Evolutionary conservation across 805 yeast species (phyloP), one percentile per base, ranked within the genome.

Genomic region (Sugiyamaella qingdaonensis): DNA sequence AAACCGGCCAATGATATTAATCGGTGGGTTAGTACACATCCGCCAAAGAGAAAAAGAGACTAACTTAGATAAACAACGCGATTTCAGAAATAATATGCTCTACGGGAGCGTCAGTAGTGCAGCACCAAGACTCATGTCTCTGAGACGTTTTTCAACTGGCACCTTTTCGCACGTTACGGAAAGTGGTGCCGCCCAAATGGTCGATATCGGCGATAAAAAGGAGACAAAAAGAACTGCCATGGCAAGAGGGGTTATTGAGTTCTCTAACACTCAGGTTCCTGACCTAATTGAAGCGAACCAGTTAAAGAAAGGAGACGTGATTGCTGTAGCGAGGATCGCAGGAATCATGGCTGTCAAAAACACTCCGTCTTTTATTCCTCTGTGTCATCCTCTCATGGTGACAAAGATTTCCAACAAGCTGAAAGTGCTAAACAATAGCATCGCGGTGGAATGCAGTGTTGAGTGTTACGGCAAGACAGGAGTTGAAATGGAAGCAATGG

Each of bases 401-500:
- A 73, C 80, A 2, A 75, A 74, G 54, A 70, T 77, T 14, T 61
- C 65, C 13, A 67, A 74, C 33, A 62, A 65, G 7, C 56, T 78
- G 14, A 52, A 58, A 1, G 52, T 72, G 1, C 55, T 61, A 4
- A 59, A 56, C 1, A 29, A 31, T 0, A 48, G 48, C 1, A 64
- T 77, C 5, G 56, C 58, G 32, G 74, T 72, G 4, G 58, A 53
- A 10, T 70, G 78, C 53, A 64, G 65, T 0, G 82, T 76, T 1
- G 70, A 72, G 44, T 77, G 81, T 56, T 67, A 67, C 4, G 81
- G 81, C 2, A 72, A 75, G 48, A 79, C 84, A 0, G 84, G 83
- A 0, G 82, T 79, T 4, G 84, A 79, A 58, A 79, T 79, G 82
- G 84, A 79, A 60, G 82, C 82, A 0, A 54, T 79, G 18, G 68